A percentile compares a stretch with the other conserved stretches of the same genome.
Conservation (phyloP, 441 rosid species). For the Flueggea neowawraea region DNA sequence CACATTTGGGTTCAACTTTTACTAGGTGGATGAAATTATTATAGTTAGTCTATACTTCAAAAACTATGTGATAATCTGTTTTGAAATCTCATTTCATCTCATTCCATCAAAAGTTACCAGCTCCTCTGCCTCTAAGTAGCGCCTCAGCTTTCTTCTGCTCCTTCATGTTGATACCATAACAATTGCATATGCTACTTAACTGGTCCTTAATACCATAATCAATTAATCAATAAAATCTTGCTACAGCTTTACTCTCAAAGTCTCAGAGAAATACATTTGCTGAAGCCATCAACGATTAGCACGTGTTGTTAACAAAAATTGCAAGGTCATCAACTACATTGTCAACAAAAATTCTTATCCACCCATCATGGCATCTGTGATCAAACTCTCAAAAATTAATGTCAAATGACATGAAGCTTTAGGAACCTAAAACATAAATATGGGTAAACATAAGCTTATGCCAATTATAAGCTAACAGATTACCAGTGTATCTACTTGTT, state of each 20-base stretch:
- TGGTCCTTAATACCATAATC: background rate
- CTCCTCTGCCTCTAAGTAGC: slow-evolving; percentile 35
- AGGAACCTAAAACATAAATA: background rate
- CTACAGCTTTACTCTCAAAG: no score
- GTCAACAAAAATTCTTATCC: no score
- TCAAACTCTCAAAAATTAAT: no score
- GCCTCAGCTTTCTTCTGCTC: slow-evolving; percentile 43
- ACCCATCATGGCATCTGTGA: no score
- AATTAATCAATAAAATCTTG: no score
- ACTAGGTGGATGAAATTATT: no score
- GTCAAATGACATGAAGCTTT: slow-evolving; percentile 3
- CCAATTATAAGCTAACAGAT: background rate
- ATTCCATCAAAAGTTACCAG: slow-evolving; percentile 11
- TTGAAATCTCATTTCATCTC: background rate
- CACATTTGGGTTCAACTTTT: no score
- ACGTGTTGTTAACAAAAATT: no score
- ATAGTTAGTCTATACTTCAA: no score
- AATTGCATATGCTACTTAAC: slow-evolving; percentile 10
- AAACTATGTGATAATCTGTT: no score
- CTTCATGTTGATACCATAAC: slow-evolving; percentile 27
- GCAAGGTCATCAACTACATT: no score
- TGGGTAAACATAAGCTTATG: slow-evolving; percentile 3
- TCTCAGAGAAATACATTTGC: no score
- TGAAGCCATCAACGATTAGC: background rate
- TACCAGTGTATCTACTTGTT: background rate